Evolutionary conservation across 768 basidiomycete species (phyloP).

Genomic region (Phylloporus scabripes): DNA sequence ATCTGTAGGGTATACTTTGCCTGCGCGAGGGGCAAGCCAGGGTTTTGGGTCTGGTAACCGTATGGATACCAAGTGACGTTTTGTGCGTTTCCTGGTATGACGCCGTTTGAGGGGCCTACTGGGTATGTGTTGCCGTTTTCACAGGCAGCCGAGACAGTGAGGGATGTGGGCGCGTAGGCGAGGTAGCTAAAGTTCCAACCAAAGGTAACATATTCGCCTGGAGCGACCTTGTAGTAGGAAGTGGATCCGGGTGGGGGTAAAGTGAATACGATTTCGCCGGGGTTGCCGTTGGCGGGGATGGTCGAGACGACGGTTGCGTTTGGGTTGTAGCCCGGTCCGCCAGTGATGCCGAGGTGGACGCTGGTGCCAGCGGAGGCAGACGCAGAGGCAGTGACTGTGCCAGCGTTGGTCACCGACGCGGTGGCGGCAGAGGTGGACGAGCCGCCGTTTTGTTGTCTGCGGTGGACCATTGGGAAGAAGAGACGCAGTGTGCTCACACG

Average conservation of each 20-base stretch:
- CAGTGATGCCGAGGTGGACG: slow-evolving; percentile 19
- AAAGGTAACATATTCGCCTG: slow-evolving; percentile 52
- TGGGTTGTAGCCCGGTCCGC: slow-evolving; percentile 23
- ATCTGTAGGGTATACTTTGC: slow-evolving; percentile 57
- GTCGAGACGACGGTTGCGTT: slow-evolving; percentile 15
- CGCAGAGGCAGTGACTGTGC: neutral
- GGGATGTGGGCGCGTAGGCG: slow-evolving; percentile 42
- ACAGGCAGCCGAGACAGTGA: slow-evolving; percentile 63
- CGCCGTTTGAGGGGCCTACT: slow-evolving; percentile 51
- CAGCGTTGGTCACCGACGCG: slow-evolving; percentile 1
- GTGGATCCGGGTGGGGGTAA: slow-evolving; percentile 53
- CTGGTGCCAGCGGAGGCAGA: neutral
- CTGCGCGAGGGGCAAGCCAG: slow-evolving; percentile 52
- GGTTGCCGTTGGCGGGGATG: slow-evolving; percentile 35
- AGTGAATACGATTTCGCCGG: slow-evolving; percentile 47
- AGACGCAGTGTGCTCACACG: slow-evolving; percentile 10
- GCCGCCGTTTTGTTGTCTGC: slow-evolving; percentile 20
- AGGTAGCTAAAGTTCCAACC: slow-evolving; percentile 71
- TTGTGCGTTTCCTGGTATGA: slow-evolving; percentile 48
- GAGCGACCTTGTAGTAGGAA: slow-evolving; percentile 64
- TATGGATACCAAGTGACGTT: slow-evolving; percentile 57
- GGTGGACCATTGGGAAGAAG: slow-evolving; percentile 13
- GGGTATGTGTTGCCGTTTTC: slow-evolving; percentile 67
- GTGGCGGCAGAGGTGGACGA: slow-evolving; percentile 1
- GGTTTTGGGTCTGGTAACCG: slow-evolving; percentile 45